Conservation (phyloP, 2,329 filamentous ascomycete species). For the Fusarium lateritium region DNA sequence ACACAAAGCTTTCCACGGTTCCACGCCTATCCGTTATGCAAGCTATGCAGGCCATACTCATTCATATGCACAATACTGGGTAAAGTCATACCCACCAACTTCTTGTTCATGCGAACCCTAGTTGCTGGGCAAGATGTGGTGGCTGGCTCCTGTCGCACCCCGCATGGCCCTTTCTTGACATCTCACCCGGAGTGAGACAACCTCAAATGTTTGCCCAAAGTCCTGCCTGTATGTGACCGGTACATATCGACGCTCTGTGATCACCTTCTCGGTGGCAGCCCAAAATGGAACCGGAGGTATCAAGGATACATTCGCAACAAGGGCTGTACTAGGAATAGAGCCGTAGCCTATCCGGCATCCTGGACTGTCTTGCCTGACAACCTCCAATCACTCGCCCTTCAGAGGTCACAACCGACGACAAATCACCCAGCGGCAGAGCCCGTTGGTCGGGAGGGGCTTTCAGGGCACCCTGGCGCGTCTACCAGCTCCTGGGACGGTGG, state of each 20-base stretch:
- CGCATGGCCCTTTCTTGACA: constrained; percentile 45
- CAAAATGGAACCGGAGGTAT: constrained; percentile 32
- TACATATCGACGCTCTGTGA: constrained; percentile 39
- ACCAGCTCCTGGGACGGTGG: constrained; percentile 42
- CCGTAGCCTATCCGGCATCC: constrained; percentile 39
- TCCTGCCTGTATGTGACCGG: constrained; percentile 38
- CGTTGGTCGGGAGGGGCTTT: constrained; percentile 46
- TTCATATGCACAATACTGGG: constrained; percentile 22
- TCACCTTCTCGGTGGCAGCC: constrained; percentile 32
- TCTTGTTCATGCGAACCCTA: constrained; percentile 46
- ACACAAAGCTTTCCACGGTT: neutral
- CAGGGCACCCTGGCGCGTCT: constrained; percentile 42
- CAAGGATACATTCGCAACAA: constrained; percentile 53
- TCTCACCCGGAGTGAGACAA: constrained; percentile 46
- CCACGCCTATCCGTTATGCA: constrained; percentile 29
- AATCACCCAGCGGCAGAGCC: constrained; percentile 45
- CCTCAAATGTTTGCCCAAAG: constrained; percentile 35
- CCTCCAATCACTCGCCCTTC: constrained; percentile 37
- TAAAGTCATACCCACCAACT: constrained; percentile 36
- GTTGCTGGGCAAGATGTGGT: constrained; percentile 31
- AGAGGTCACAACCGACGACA: constrained; percentile 37
- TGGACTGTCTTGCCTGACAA: constrained; percentile 26
- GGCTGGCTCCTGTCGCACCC: constrained; percentile 39
- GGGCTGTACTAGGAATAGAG: constrained; percentile 54
- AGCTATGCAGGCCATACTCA: constrained; percentile 29